Evolutionary conservation across 345 rosid species (phyloP), one percentile per base, ranked within the genome.

Genomic region (Lumnitzera racemosa): DNA sequence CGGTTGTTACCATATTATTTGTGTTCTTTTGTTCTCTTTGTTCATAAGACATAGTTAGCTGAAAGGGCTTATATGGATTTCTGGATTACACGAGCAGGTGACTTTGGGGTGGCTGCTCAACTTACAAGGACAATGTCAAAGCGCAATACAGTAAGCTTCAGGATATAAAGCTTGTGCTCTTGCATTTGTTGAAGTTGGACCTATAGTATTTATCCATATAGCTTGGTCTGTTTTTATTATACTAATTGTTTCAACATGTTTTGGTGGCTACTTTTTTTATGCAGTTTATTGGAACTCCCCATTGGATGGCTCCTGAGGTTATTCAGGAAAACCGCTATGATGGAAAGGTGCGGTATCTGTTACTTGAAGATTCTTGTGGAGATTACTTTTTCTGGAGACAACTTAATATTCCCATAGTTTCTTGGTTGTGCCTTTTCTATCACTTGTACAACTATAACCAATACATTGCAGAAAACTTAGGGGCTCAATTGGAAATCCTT

Each of bases 231-330:
- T 41, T n/a, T 36, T n/a, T 46, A 31, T 41, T 60, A 29, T 24
- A 12, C n/a, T 49, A 6, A 3, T 29, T 24, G 25, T 24, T 25
- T 43, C 63, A 29, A 14, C 47, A 11, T 14, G 25, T 24, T 60
- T 60, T 23, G 25, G 47, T 51, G 27, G n/a, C 57, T 43, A 24
- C 47, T 43, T 46, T 66, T 7, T 13, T 24, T 15, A 47, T 74
- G 70, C 80, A 89, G 98, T 90, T 94, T 75, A 94, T 94, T 59
- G 99, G 99, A 62, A 94, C 99, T 67, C 99, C 99, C 24, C 99
- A 94, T 80, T 94, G 99, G 99, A 94, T 94, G 99, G 96, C 99
- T 66, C 97, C 99, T 15, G 99, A 94, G 80, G 99, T 94, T 73
- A 94, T 94, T 75, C 99, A 94, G 75, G 97, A 90, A 86, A 94